Evolutionary conservation across 768 basidiomycete species (phyloP).

Genomic region (Tephrocybe sp.): DNA sequence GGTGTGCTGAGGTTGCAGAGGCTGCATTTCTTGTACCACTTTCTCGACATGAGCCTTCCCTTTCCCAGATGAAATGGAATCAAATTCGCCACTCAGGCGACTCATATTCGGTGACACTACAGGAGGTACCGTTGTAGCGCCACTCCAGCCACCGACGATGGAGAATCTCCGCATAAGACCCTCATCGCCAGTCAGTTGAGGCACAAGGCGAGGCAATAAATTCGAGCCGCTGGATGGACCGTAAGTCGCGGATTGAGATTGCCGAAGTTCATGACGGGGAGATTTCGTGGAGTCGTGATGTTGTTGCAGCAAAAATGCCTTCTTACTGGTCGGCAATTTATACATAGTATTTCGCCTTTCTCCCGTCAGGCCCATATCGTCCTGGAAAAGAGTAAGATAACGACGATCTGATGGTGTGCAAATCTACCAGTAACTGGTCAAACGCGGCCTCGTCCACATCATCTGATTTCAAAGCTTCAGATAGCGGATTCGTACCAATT

Average conservation of each 20-base stretch:
- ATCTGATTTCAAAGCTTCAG: slow-evolving; percentile 23
- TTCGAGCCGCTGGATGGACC: slow-evolving; percentile 57
- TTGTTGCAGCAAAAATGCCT: slow-evolving; percentile 64
- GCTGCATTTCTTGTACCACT: slow-evolving; percentile 31
- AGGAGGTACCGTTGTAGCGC: slow-evolving; percentile 32
- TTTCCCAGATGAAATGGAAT: slow-evolving; percentile 22
- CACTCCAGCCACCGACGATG: slow-evolving; percentile 58
- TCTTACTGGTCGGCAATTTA: slow-evolving; percentile 56
- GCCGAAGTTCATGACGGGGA: slow-evolving; percentile 22
- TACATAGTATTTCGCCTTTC: slow-evolving; percentile 63
- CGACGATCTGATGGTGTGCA: neutral
- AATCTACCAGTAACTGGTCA: slow-evolving; percentile 63
- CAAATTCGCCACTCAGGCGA: slow-evolving; percentile 39
- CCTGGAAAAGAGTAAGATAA: slow-evolving; percentile 39
- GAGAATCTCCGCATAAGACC: slow-evolving; percentile 68
- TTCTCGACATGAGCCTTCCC: slow-evolving; percentile 28
- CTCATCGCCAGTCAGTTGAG: slow-evolving; percentile 75
- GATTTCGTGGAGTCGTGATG: slow-evolving; percentile 34
- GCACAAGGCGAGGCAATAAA: slow-evolving; percentile 64
- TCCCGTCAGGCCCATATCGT: slow-evolving; percentile 72
- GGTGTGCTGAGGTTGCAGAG: slow-evolving; percentile 62
- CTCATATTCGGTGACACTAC: slow-evolving; percentile 27
- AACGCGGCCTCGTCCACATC: slow-evolving; percentile 49
- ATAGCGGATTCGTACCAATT: slow-evolving; percentile 22
- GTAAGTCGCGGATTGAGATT: slow-evolving; percentile 49